Conservation (phyloP, 2,329 filamentous ascomycete species). For the Drechslera avenae region DNA sequence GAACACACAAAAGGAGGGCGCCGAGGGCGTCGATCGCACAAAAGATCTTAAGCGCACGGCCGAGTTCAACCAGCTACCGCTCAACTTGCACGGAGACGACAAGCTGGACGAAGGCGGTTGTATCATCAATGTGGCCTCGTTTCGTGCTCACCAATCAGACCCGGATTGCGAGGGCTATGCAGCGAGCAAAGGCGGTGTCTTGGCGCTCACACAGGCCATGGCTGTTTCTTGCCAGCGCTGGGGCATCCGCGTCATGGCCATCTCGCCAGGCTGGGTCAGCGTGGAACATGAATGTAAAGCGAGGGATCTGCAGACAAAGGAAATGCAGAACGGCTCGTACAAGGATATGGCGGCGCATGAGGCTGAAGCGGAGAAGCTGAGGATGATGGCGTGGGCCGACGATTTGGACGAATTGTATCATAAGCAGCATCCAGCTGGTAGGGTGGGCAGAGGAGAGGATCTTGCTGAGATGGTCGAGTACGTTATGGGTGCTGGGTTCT, state of each 20-base stretch:
- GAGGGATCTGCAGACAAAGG: constrained; percentile 48
- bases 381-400: constrained; percentile 50
- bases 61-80: constrained; percentile 27
- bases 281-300: constrained; percentile 51
- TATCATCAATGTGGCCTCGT: constrained; percentile 55
- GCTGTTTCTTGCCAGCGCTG: constrained; percentile 51
- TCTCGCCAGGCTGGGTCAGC: constrained; percentile 58
- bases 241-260: constrained; percentile 54
- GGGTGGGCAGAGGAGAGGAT: constrained; percentile 58
- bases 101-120: constrained; percentile 33
- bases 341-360: constrained; percentile 25
- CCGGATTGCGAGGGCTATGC: constrained; percentile 57
- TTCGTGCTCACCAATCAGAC: constrained; percentile 57
- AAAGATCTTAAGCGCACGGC: constrained; percentile 27
- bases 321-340: constrained; percentile 21
- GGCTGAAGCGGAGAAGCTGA: constrained; percentile 16
- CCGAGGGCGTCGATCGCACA: constrained; percentile 17
- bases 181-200: constrained; percentile 56
- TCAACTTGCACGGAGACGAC: constrained; percentile 27
- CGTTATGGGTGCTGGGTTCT: constrained; percentile 48
- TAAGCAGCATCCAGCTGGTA: constrained; percentile 55
- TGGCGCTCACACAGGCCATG: constrained; percentile 57
- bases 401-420: constrained; percentile 54
- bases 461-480: constrained; percentile 51
- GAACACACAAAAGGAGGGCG: constrained; percentile 21